Evolutionary conservation across 352 stramenopile genomes (phyloP), one percentile per base, ranked within the genome.

Genomic region (Elongisporangium prolatum): DNA sequence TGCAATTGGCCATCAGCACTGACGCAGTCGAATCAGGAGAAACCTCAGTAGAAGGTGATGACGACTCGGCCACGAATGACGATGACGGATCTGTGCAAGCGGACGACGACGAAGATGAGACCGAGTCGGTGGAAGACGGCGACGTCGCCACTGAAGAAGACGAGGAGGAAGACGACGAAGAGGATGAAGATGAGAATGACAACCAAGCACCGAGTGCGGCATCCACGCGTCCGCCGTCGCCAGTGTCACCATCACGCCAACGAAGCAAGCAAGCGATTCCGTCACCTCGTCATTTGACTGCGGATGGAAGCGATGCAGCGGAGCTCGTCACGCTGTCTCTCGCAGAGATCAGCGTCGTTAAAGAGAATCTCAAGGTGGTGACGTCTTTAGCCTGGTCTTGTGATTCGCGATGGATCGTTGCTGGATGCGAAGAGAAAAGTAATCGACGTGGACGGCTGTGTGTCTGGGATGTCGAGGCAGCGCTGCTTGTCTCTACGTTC

Each of bases 381-480:
- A 79, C 77, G 1, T 67, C 74, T 37, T 85, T 75, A 57, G 74
- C 64, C 24, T 91, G 82, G 82, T 88, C 79, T 24, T 91, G 77
- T 24, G 70, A 91, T 51, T 84, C 76, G 21, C 65, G 65, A 2
- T 74, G 68, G 53, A 48, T 91, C 7, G 88, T 88, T 58, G 77
- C 78, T 0, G 80, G 73, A 2, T 91, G 82, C 56, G 82, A 91
- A 50, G 81, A 89, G 54, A 88, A 88, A 51, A 69, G 64, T 48
- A 89, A 68, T 13, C 70, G 77, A 9, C 68, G 72, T 21, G 79
- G 76, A 17, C 66, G 75, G 4, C 59, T 91, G 3, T 89, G 77
- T 38, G 74, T 91, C 9, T 91, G 82, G 82, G 76, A 91, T 38
- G 80, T 85, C 8, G 64, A 78, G 14, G 71, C 73, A 4, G 76